Percentiles rank a stretch among this genome's conserved stretches.
phyloP scores from a whole-genome alignment of 2,329 filamentous ascomycete species.

The Colletotrichum siamense region DNA sequence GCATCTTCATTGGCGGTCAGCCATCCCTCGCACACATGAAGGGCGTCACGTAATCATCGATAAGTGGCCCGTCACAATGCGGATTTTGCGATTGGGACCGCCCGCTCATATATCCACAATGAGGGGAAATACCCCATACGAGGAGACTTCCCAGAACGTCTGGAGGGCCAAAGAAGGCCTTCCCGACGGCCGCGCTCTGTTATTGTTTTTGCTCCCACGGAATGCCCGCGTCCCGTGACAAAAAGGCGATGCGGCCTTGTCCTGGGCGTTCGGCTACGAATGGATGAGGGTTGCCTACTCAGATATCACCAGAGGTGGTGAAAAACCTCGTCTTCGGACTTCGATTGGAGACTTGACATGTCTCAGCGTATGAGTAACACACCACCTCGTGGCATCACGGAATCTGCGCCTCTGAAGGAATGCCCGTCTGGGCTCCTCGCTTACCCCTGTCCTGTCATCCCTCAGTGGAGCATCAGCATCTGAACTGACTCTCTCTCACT shows the following conservation, averaged over 20 bases:
- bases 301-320: neutral
- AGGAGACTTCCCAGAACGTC: neutral
- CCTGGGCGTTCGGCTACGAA: neutral
- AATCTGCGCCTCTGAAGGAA: slow-evolving; percentile 1
- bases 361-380: slow-evolving; percentile 6
- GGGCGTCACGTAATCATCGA: slow-evolving; percentile 5
- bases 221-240: slow-evolving; percentile 16
- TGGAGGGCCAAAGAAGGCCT: neutral
- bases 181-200: neutral
- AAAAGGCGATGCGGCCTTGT: slow-evolving; percentile 7
- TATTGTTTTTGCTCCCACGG: neutral
- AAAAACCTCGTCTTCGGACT: neutral
- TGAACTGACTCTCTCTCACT: neutral
- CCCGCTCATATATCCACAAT: neutral
- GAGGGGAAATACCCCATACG: neutral
- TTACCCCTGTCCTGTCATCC: slow-evolving; percentile 15
- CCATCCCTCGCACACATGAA: neutral
- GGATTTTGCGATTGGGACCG: neutral
- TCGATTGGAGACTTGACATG: slow-evolving; percentile 12
- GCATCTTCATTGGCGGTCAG: slow-evolving; percentile 15
- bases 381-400: slow-evolving; percentile 16
- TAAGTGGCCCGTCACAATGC: neutral
- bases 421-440: neutral
- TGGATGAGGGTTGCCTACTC: slow-evolving; percentile 9
- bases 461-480: neutral